Percentiles rank a stretch among this genome's conserved stretches.
These are phyloP conservation scores for Piper betle DNA, from an alignment of 164 flowering plant genomes.

Conservation along the genomic window DNA sequence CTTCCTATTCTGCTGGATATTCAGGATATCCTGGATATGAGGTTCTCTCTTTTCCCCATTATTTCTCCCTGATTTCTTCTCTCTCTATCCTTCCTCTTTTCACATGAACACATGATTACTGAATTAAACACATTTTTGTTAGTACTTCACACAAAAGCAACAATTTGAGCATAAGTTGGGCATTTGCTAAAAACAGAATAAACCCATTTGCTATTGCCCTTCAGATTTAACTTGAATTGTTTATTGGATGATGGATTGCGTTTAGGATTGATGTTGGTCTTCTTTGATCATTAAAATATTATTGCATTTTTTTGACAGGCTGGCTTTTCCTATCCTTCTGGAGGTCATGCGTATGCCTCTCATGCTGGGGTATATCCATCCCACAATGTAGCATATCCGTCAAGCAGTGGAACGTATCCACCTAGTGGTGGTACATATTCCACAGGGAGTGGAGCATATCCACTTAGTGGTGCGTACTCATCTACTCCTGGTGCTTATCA, in stretches of 20 bases:
- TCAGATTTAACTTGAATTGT: too few relatives aligned
- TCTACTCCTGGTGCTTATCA: constrained; percentile 2
- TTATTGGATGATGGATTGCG: background rate
- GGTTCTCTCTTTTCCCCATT: constrained; percentile 13
- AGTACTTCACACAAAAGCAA: too few relatives aligned
- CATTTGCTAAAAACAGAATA: too few relatives aligned
- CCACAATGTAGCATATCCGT: constrained; percentile 1
- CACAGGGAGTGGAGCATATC: background rate
- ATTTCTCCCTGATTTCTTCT: too few relatives aligned
- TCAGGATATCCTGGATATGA: constrained; percentile 16
- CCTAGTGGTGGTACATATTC: constrained; percentile 1
- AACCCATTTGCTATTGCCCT: too few relatives aligned
- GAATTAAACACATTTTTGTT: background rate
- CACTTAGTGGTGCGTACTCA: constrained; percentile 1
- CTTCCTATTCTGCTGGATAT: constrained; percentile 12
- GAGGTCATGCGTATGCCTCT: background rate
- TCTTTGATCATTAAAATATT: background rate
- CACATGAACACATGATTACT: background rate
- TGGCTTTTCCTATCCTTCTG: constrained; percentile 1
- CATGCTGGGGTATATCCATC: background rate
- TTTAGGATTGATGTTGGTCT: background rate
- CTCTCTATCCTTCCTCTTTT: constrained; percentile 10
- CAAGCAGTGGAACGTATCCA: constrained; percentile 1
- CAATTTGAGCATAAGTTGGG: background rate
- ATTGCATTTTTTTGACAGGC: constrained; percentile 5